Base-by-base conservation (phyloP, 345 rosid species). In the Zanthoxylum bungeanum region DNA sequence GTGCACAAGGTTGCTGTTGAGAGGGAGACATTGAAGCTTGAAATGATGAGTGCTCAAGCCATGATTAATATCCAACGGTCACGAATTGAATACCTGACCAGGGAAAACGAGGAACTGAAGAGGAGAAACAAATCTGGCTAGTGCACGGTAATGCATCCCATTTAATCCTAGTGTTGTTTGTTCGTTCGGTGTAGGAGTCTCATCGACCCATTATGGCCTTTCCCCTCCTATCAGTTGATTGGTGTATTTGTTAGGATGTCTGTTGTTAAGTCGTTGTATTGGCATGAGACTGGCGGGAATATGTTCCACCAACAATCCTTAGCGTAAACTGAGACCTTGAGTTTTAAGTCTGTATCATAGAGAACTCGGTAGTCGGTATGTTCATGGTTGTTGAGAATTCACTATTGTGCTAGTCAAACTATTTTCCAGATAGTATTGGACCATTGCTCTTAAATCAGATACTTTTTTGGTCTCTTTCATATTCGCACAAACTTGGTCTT, bases 41-140 rank as follows among this genome's bases (percentile, higher is more conserved):
- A 92, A 73, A 82, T 90, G 92, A 80, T 94, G 90, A 86, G 91
- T 68, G 91, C 91, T 31, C 89, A 87, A 40, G 84, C 97, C 12
- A 89, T 87, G 94, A 85, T 90, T 60, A 89, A 83, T 76, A 84
- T 87, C 74, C 97, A 91, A 58, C 93, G 87, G 59, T 81, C 95
- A 0, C 83, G 86, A 68, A 76, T 90, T 17, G 95, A 89, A 60
- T 73, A 52, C 4, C 77, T 94, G 73, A 80, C 60, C 75, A 82
- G 79, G 75, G 98, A 94, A 73, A 94, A 92, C 6, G 88, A 88
- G 76, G 93, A 87, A 56, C 68, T 90, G 76, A 87, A 80, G 87
- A 82, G 83, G 86, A 79, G 44, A 36, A 75, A 57, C 8, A 49
- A n/a, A 14, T 61, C 50, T 39, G 59, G 44, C 44, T 52, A 65